Conservation (phyloP, 2,329 filamentous ascomycete genomes). For the Phialophora tarda region DNA sequence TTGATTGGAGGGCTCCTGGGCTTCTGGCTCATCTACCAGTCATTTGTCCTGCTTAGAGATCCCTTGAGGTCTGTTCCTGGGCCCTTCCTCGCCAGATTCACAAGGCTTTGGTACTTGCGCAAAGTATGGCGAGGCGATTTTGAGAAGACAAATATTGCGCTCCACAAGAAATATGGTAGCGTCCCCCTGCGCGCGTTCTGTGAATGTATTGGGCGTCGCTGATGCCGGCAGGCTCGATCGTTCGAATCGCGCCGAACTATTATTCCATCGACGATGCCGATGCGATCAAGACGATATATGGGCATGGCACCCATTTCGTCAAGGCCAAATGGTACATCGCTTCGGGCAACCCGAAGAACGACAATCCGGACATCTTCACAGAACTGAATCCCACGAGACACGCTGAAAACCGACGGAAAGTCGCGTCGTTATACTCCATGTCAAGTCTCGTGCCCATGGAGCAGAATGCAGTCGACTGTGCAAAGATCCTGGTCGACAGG, state of each 20-base stretch:
- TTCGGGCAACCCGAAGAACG: slow-evolving; percentile 14
- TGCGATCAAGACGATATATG: slow-evolving; percentile 77
- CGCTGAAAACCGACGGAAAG: slow-evolving; percentile 69
- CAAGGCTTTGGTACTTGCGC: slow-evolving; percentile 52
- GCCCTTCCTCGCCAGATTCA: slow-evolving; percentile 53
- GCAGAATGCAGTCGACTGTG: slow-evolving; percentile 77
- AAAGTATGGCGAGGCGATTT: slow-evolving; percentile 46
- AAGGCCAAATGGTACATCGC: slow-evolving; percentile 61
- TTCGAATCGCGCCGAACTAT: slow-evolving; percentile 74
- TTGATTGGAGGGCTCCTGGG: slow-evolving; percentile 11
- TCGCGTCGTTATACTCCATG: slow-evolving; percentile 69
- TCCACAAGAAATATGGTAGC: slow-evolving; percentile 57
- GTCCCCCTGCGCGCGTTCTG: not conserved
- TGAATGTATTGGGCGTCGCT: not conserved
- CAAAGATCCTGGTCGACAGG: slow-evolving; percentile 49
- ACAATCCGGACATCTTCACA: slow-evolving; percentile 60
- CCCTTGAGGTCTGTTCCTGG: slow-evolving; percentile 53
- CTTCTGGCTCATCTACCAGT: slow-evolving; percentile 31
- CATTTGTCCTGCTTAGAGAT: slow-evolving; percentile 36
- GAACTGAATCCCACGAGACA: slow-evolving; percentile 76
- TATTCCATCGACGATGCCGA: slow-evolving; percentile 75
- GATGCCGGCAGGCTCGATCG: slow-evolving; percentile 51
- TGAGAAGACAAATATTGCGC: slow-evolving; percentile 43
- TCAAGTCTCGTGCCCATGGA: slow-evolving; percentile 52
- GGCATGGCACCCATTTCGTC: slow-evolving; percentile 76